Percentiles rank a stretch among this genome's conserved stretches.
Conservation (phyloP, 2,329 filamentous ascomycete species). For the Trichoderma simmonsii region DNA sequence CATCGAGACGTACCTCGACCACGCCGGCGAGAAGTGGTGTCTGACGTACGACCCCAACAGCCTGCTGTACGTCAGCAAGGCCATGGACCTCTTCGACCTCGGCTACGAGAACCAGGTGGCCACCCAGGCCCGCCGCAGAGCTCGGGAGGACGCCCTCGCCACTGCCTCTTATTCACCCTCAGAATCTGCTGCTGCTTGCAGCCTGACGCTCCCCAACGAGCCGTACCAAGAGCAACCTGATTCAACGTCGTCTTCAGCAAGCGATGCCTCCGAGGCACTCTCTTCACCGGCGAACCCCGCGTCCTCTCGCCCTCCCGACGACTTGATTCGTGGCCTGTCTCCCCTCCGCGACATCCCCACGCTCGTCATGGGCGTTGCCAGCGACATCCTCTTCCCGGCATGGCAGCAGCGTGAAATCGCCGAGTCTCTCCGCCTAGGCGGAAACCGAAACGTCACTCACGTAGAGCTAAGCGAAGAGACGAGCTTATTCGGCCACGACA, state of each 20-base stretch:
- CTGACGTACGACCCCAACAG: constrained; percentile 96
- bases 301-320: constrained; percentile 63
- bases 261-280: constrained; percentile 32
- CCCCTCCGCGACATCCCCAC: constrained; percentile 73
- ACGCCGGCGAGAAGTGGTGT: constrained; percentile 97
- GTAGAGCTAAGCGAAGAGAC: constrained; percentile 91
- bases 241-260: background rate
- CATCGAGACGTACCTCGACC: constrained; percentile 96
- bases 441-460: constrained; percentile 80
- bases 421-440: constrained; percentile 70
- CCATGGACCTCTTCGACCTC: constrained; percentile 97
- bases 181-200: constrained; percentile 59
- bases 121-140: constrained; percentile 58
- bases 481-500: constrained; percentile 94
- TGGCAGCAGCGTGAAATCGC: constrained; percentile 98
- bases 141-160: constrained; percentile 57
- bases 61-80: constrained; percentile 92
- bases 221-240: constrained; percentile 83
- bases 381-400: constrained; percentile 93
- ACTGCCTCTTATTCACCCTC: constrained; percentile 52
- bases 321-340: constrained; percentile 73
- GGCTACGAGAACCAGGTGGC: constrained; percentile 67
- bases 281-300: constrained; percentile 24
- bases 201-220: constrained; percentile 73
- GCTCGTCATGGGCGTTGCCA: constrained; percentile 89